A percentile compares a stretch with the other conserved stretches of the same genome.
Evolutionary conservation across 176 grass and related monocot genomes (phyloP).

Genomic region (Chloris gayana): DNA sequence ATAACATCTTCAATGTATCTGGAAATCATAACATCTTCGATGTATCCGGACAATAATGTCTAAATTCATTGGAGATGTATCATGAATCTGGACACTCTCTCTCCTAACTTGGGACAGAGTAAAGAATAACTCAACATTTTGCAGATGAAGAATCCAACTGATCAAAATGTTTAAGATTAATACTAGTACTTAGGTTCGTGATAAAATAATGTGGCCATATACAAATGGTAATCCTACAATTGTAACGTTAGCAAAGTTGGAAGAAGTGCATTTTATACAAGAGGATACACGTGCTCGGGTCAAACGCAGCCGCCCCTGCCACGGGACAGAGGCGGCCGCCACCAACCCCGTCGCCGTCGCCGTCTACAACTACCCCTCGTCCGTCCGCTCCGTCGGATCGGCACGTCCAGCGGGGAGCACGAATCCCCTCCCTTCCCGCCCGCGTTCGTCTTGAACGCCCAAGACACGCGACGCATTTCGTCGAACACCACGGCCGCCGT

Average conservation of each 20-base stretch:
- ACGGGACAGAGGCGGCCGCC: neutral
- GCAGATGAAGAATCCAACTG: no score
- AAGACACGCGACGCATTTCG: conserved; percentile 21
- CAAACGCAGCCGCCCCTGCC: conserved; percentile 15
- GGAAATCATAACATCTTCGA: no score
- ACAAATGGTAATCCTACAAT: neutral
- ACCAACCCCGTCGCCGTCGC: conserved; percentile 26
- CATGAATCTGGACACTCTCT: no score
- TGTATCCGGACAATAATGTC: no score
- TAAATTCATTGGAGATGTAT: no score
- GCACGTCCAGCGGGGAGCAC: conserved; percentile 31
- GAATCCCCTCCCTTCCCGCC: neutral
- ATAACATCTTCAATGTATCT: no score
- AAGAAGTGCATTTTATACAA: neutral
- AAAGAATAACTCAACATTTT: no score
- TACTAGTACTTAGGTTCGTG: no score
- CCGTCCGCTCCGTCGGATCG: neutral
- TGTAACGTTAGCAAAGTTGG: neutral
- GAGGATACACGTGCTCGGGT: conserved; percentile 30
- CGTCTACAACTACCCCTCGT: conserved; percentile 18
- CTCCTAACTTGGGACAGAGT: no score
- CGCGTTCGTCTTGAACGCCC: neutral
- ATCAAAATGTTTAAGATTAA: no score
- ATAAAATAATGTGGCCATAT: no score
- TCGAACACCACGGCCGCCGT: conserved; percentile 19